Evolutionary conservation across 495 filamentous ascomycete genomes (phyloP).

Genomic region (Glutinoglossum americanum): DNA sequence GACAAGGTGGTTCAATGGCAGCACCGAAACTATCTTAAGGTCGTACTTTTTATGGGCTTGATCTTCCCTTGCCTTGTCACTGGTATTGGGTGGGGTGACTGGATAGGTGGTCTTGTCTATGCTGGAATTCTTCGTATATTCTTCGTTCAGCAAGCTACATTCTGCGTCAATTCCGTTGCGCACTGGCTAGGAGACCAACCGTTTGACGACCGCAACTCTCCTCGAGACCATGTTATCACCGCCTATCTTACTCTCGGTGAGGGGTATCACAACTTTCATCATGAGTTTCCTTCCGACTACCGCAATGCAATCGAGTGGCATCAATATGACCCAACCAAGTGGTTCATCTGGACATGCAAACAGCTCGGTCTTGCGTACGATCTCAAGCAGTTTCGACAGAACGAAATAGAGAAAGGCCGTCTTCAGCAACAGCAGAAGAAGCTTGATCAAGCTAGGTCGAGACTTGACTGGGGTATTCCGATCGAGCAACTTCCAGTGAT

Average conservation of each 20-base stretch:
- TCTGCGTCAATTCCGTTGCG: conserved; percentile 17
- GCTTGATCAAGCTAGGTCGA: conserved; percentile 8
- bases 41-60: conserved; percentile 9
- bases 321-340: conserved; percentile 14
- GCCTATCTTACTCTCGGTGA: conserved; percentile 15
- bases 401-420: conserved; percentile 12
- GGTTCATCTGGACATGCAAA: conserved; percentile 13
- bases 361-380: conserved; percentile 12
- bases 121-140: conserved; percentile 11
- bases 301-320: conserved; percentile 16
- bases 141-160: conserved; percentile 14
- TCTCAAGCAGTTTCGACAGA: conserved; percentile 9
- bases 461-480: conserved; percentile 11
- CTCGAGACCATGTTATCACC: conserved; percentile 12
- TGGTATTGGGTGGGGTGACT: conserved; percentile 15
- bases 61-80: conserved; percentile 11
- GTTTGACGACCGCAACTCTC: conserved; percentile 11
- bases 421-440: conserved; percentile 7
- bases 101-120: conserved; percentile 14
- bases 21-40: conserved; percentile 8
- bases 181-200: conserved; percentile 18
- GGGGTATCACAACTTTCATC: conserved; percentile 18
- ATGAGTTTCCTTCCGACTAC: conserved; percentile 16
- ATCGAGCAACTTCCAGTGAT: conserved; percentile 8
- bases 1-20: conserved; percentile 15